A percentile compares a stretch with the other conserved stretches of the same genome.
phyloP scores from a whole-genome alignment of 371 early-diverging fungal genomes.

The Quaeritorhiza haematococci region DNA sequence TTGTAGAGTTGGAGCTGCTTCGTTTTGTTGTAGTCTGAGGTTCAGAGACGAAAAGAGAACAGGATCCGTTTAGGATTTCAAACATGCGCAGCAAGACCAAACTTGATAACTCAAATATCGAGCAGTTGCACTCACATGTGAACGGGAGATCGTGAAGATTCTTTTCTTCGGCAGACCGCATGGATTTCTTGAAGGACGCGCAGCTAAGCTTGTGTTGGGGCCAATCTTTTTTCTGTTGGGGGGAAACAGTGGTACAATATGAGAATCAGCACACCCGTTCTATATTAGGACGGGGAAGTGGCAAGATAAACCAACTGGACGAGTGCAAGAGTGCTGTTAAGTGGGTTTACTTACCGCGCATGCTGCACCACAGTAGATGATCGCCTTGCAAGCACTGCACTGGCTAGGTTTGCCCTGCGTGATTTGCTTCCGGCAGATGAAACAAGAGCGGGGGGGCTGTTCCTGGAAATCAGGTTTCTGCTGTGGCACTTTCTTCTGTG shows the following conservation, averaged over 20 bases:
- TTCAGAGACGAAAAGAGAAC: no score
- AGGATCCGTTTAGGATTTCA: no score
- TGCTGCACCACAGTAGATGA: constrained; percentile 39
- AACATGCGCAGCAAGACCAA: no score
- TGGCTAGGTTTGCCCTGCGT: constrained; percentile 33
- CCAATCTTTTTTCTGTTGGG: constrained; percentile 40
- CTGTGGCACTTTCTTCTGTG: constrained; percentile 4
- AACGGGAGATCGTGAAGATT: constrained; percentile 40
- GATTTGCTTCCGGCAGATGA: constrained; percentile 40
- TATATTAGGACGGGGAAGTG: neutral
- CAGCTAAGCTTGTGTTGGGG: constrained; percentile 39
- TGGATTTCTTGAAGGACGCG: constrained; percentile 25
- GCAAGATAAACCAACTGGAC: neutral
- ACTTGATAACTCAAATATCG: no score
- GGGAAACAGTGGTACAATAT: neutral
- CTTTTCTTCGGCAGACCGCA: constrained; percentile 26
- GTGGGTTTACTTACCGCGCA: constrained; percentile 41
- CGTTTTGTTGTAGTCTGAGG: constrained; percentile 30
- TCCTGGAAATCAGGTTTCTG: constrained; percentile 21
- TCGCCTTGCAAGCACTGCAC: constrained; percentile 43
- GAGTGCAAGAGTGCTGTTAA: no score
- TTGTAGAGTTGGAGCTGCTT: constrained; percentile 38
- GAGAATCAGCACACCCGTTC: neutral
- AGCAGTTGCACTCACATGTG: no score
- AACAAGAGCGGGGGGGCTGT: constrained; percentile 32